Conservation (phyloP, 768 basidiomycete species). For the Cyclocybe aegerita region DNA sequence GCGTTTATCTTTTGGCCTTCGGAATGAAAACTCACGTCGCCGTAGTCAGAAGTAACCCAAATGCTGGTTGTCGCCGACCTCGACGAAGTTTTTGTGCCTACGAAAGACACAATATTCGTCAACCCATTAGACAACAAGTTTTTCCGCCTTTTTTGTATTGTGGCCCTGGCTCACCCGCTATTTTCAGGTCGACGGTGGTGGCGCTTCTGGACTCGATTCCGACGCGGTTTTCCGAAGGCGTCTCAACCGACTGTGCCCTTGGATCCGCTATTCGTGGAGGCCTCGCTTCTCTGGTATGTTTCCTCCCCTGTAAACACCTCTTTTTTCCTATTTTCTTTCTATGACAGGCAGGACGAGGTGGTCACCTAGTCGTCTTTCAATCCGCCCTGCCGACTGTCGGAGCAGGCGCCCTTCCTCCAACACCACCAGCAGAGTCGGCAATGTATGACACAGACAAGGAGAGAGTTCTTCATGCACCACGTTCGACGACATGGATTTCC, state of each 20-base stretch:
- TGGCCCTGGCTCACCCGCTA: neutral
- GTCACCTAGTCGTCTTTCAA: slow-evolving; percentile 75
- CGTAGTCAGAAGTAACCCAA: slow-evolving; percentile 49
- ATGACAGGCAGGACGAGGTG: slow-evolving; percentile 63
- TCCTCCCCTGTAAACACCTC: neutral
- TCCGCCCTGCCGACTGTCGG: slow-evolving; percentile 70
- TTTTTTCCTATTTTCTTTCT: neutral
- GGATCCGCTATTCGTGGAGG: slow-evolving; percentile 76
- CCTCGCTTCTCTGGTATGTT: slow-evolving; percentile 68
- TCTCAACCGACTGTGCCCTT: slow-evolving; percentile 59
- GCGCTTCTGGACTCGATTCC: slow-evolving; percentile 66
- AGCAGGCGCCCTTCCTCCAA: slow-evolving; percentile 59
- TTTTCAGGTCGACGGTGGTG: slow-evolving; percentile 59
- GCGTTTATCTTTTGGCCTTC: slow-evolving; percentile 30
- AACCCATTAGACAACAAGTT: slow-evolving; percentile 72
- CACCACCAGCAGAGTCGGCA: slow-evolving; percentile 57
- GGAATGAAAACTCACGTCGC: slow-evolving; percentile 22
- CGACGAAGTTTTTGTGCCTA: slow-evolving; percentile 89
- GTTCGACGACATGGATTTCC: slow-evolving; percentile 76
- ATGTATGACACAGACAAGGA: slow-evolving; percentile 88
- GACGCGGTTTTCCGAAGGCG: slow-evolving; percentile 50
- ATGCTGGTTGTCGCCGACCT: slow-evolving; percentile 87
- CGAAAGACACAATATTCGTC: slow-evolving; percentile 72
- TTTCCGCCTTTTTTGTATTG: neutral
- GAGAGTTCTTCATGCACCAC: slow-evolving; percentile 71